Base-by-base conservation (phyloP, 805 yeast genomes). In the Grigorovia jiainica region DNA sequence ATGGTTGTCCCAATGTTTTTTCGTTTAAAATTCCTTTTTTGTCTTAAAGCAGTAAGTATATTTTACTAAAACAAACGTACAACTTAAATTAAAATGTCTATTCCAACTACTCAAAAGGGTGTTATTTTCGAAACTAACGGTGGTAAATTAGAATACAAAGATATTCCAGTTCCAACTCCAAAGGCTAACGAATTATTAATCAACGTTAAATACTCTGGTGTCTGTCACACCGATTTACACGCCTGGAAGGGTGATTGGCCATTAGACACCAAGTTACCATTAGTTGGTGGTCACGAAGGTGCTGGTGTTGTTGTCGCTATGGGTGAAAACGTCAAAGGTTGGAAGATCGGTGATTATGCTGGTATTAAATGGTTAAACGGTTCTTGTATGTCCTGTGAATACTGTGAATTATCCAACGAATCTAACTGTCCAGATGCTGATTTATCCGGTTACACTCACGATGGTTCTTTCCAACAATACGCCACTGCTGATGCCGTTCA, bases 231-330 rank as follows among this genome's bases (percentile, higher is more conserved):
- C 23, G 85, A 79, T 59, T 72, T 79, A 60, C 85, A 79, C 65
- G 84, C 84, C 34, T 77, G 82, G 82, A 73, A 76, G 57, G 82
- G 82, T 55, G 82, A 77, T 57, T 77, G 82, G 82, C 78, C 83
- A 46, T 68, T 78, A 65, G 73, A 63, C 57, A 63, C 65, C 68
- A 51, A 71, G 70, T 66, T 77, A 52, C 83, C 82, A 34, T 67
- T 78, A 52, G 80, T 78, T 36, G 84, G 84, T 53, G 84, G 84
- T 57, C 84, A 78, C 63, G 84, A 78, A 64, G 84, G 84, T 68
- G 82, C 82, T 38, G 83, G 84, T 64, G 71, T 73, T 29, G 84
- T 78, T 48, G 84, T 78, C 47, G 81, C 73, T 39, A 65, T 69
- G 60, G 84, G 84, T 56, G 69, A 69, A 34, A 67, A 72, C 53